Evolutionary conservation across 2,329 filamentous ascomycete genomes (phyloP).

Genomic region (Botrytis porri): DNA sequence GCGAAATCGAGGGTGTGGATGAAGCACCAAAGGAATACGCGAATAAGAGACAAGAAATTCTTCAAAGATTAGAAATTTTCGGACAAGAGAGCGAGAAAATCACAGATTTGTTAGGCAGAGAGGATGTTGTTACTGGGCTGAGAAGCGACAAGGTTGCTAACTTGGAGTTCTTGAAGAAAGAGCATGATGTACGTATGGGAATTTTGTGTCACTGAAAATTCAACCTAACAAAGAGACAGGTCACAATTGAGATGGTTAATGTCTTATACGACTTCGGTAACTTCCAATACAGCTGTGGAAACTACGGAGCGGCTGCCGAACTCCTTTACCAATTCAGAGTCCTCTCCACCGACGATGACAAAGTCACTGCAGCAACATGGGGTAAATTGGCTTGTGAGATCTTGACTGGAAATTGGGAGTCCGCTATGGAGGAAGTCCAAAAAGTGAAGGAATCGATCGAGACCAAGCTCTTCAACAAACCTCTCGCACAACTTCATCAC

Average conservation of each 20-base stretch:
- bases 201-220: slow-evolving; percentile 6
- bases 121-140: slow-evolving; percentile 86
- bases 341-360: slow-evolving; percentile 96
- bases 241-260: slow-evolving; percentile 94
- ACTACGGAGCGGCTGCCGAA: slow-evolving; percentile 86
- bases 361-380: slow-evolving; percentile 93
- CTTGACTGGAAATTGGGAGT: slow-evolving; percentile 91
- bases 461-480: slow-evolving; percentile 92
- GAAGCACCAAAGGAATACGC: slow-evolving; percentile 80
- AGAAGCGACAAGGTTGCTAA: slow-evolving; percentile 98
- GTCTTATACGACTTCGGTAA: slow-evolving; percentile 93
- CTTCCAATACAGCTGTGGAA: slow-evolving; percentile 97
- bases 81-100: slow-evolving; percentile 89
- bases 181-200: slow-evolving; percentile 69
- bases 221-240: slow-evolving; percentile 44
- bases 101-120: slow-evolving; percentile 77
- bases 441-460: slow-evolving; percentile 93
- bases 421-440: slow-evolving; percentile 82
- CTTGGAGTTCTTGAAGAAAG: slow-evolving; percentile 95
- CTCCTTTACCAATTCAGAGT: slow-evolving; percentile 97
- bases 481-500: slow-evolving; percentile 91
- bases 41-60: slow-evolving; percentile 84
- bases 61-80: slow-evolving; percentile 77
- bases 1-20: slow-evolving; percentile 78
- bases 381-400: slow-evolving; percentile 97